phyloP scores from a whole-genome alignment of 176 grass and related monocot species.

The Paspalum notatum region DNA sequence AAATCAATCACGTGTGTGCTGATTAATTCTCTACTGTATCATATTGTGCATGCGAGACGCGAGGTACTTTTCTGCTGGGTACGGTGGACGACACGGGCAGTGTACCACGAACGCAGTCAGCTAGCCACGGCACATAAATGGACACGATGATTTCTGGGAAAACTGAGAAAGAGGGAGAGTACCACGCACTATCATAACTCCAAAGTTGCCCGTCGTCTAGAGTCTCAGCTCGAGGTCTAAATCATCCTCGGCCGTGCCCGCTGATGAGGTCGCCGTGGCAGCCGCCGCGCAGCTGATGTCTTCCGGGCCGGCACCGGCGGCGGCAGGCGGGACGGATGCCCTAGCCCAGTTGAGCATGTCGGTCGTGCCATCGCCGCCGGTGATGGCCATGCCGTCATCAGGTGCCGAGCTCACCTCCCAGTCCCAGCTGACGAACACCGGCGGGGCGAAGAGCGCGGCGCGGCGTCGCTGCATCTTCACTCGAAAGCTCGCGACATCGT shows the following conservation, averaged over 20 bases:
- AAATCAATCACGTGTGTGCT: too few relatives aligned
- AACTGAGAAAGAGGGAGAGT: too few relatives aligned
- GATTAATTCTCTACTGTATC: too few relatives aligned
- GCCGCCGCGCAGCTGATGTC: background rate
- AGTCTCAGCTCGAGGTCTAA: constrained; percentile 56
- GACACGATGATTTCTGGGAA: too few relatives aligned
- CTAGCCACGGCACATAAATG: too few relatives aligned
- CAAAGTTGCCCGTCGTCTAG: background rate
- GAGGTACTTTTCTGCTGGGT: too few relatives aligned
- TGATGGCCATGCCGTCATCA: background rate
- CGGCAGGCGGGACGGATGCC: constrained; percentile 1
- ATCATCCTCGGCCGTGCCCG: background rate
- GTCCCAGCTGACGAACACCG: constrained; percentile 37
- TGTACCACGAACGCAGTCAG: too few relatives aligned
- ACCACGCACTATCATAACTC: too few relatives aligned
- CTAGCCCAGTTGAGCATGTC: constrained; percentile 59
- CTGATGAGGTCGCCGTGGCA: too few relatives aligned
- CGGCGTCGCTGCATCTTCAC: constrained; percentile 12
- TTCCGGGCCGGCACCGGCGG: too few relatives aligned
- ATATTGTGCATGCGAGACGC: too few relatives aligned
- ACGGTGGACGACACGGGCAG: too few relatives aligned
- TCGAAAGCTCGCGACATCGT: background rate
- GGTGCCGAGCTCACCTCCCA: constrained; percentile 17
- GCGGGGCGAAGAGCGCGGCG: background rate
- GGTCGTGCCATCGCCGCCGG: background rate